Conservation (phyloP, 1,284 basidiomycete genomes). For the Apiotrichum laibachii region DNA sequence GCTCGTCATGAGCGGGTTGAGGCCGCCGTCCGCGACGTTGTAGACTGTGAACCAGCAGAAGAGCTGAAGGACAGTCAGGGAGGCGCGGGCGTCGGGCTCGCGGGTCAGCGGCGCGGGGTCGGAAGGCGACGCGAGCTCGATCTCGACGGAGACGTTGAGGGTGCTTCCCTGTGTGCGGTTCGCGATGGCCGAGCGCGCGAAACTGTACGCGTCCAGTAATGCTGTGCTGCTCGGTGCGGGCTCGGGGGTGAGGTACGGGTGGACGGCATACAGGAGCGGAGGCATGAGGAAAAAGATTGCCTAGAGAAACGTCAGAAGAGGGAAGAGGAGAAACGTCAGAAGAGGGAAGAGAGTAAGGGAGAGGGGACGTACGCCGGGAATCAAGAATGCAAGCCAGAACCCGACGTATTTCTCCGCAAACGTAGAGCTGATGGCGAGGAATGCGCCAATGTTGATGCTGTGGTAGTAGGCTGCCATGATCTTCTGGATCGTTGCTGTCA, state of each 20-base stretch:
- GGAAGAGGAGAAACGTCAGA: slow-evolving; percentile 3
- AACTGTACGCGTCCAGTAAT: slow-evolving; percentile 7
- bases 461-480: slow-evolving; percentile 34
- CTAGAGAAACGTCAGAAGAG: slow-evolving; percentile 3
- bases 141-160: not conserved
- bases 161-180: not conserved
- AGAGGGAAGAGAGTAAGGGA: not conserved
- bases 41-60: slow-evolving; percentile 25
- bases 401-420: slow-evolving; percentile 33
- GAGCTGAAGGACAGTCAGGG: slow-evolving; percentile 16
- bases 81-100: not conserved
- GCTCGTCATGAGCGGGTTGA: slow-evolving; percentile 26
- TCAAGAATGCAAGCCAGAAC: slow-evolving; percentile 27
- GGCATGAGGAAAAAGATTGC: slow-evolving; percentile 26
- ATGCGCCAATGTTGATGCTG: slow-evolving; percentile 30
- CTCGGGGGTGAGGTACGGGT: slow-evolving; percentile 16
- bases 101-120: not conserved
- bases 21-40: slow-evolving; percentile 25
- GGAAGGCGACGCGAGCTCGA: no score
- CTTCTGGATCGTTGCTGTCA: slow-evolving; percentile 26
- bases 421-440: slow-evolving; percentile 27
- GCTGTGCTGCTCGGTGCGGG: slow-evolving; percentile 18
- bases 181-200: slow-evolving; percentile 2
- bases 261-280: slow-evolving; percentile 15
- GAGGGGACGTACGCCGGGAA: slow-evolving; percentile 18